Base-by-base conservation (phyloP, 495 filamentous ascomycete species). In the Neurospora africana region DNA sequence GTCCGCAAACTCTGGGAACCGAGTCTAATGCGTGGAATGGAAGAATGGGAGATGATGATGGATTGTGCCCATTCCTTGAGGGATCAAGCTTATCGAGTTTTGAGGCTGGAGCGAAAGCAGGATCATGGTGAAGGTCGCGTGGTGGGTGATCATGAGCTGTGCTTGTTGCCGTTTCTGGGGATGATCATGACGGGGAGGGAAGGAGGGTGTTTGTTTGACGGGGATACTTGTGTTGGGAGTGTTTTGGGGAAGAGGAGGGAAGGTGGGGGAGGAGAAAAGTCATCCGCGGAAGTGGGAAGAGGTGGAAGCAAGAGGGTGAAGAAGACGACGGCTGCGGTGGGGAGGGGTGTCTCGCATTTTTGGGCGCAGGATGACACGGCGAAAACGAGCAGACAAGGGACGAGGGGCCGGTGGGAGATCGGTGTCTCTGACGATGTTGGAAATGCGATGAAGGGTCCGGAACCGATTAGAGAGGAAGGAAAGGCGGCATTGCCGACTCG, bases 31-130 rank as follows among this genome's bases (percentile, higher is more conserved):
- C 76, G 78, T 1, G 77, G 78, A 3, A 37, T 74, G 23, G 82
- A 84, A 70, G 76, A 83, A 43, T 82, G 77, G 76, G 58, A 78
- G 7, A 76, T 81, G 76, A 71, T 80, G 43, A 68, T 82, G 17
- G 71, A 61, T 8, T 77, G 78, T 53, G 82, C 82, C 9, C 68
- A 38, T 11, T n/a, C 76, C 6, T 71, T 82, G 72, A 75, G 69
- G 68, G 70, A 77, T 9, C 33, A 43, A 8, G 13, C 37, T 21
- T 40, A 5, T 27, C 13, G 15, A 33, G 8, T 13, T 30, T 19
- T n/a, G 44, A 7, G 7, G n/a, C 19, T 9, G 30, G 5, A 69
- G 71, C 53, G 30, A 53, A 9, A 17, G n/a, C 19, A 40, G 5
- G 15, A 5, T 19, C 39, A 21, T n/a, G 36, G 23, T 17, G 2